Conservation (phyloP, 768 basidiomycete genomes). For the Hirschioporus abietinus region DNA sequence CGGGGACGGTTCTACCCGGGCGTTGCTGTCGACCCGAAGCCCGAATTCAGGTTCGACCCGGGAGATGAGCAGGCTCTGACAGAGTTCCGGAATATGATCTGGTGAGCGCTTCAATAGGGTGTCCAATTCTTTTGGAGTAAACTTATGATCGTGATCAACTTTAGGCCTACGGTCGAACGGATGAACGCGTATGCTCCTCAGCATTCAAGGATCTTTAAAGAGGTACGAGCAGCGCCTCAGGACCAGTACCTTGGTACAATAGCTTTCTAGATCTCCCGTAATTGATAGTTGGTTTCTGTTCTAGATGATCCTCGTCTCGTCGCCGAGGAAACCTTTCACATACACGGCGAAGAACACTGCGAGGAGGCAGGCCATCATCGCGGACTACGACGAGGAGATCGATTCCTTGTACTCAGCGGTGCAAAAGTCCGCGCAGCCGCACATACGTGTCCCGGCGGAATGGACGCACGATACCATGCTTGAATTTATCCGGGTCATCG, state of each 20-base stretch:
- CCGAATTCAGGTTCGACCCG: constrained; percentile 29
- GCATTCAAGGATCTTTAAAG: constrained; percentile 41
- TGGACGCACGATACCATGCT: constrained; percentile 21
- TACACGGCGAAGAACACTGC: constrained; percentile 44
- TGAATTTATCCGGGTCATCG: constrained; percentile 15
- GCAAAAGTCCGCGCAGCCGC: background rate
- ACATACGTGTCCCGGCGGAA: background rate
- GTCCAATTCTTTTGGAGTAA: background rate
- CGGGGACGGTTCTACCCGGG: constrained; percentile 35
- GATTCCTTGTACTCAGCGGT: constrained; percentile 30
- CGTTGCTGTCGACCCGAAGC: constrained; percentile 28
- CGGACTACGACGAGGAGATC: constrained; percentile 39
- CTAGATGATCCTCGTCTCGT: constrained; percentile 44
- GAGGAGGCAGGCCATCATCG: constrained; percentile 33
- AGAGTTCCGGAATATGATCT: constrained; percentile 32
- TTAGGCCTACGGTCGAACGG: constrained; percentile 29
- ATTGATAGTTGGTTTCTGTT: too few species aligned
- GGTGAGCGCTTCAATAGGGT: constrained; percentile 17
- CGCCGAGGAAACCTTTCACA: constrained; percentile 36
- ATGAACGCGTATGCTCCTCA: constrained; percentile 35
- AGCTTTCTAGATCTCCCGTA: constrained; percentile 3
- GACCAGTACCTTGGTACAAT: background rate
- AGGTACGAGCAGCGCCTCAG: constrained; percentile 22
- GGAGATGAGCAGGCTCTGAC: constrained; percentile 22
- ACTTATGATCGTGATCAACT: background rate